Evolutionary conservation across 192 early-diverging fungal genomes (phyloP).

Genomic region (Dimargaris xerosporica): DNA sequence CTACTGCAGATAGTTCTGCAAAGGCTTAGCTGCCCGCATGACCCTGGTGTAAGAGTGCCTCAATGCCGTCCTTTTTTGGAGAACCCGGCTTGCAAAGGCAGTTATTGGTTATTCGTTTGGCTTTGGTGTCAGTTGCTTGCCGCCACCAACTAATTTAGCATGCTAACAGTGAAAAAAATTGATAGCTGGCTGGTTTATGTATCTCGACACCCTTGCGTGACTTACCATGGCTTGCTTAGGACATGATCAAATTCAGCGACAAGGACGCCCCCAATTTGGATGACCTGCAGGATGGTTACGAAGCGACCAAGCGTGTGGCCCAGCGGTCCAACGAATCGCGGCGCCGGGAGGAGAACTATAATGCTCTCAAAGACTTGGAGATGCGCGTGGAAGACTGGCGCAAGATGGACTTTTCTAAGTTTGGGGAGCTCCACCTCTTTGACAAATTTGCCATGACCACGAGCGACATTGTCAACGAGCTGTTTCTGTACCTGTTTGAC

Average conservation of each 20-base stretch:
- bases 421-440: slow-evolving; percentile 68
- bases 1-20: no score
- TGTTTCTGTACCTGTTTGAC: slow-evolving; percentile 87
- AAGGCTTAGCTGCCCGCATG: no score
- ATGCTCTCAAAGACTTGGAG: slow-evolving; percentile 62
- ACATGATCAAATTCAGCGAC: slow-evolving; percentile 48
- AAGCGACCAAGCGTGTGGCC: slow-evolving; percentile 69
- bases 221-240: slow-evolving; percentile 2
- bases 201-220: no score
- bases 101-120: no score
- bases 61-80: no score
- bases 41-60: no score
- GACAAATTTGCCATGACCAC: slow-evolving; percentile 78
- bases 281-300: slow-evolving; percentile 57
- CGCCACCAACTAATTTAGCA: no score
- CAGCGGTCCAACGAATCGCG: slow-evolving; percentile 83
- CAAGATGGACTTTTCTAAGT: slow-evolving; percentile 53
- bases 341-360: slow-evolving; percentile 75
- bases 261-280: slow-evolving; percentile 34
- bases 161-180: no score
- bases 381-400: slow-evolving; percentile 86
- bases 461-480: slow-evolving; percentile 61
- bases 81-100: no score
- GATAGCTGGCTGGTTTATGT: no score
- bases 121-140: no score